phyloP scores from a whole-genome alignment of 1,139 yeast species.

The Geotrichum europaeum region DNA sequence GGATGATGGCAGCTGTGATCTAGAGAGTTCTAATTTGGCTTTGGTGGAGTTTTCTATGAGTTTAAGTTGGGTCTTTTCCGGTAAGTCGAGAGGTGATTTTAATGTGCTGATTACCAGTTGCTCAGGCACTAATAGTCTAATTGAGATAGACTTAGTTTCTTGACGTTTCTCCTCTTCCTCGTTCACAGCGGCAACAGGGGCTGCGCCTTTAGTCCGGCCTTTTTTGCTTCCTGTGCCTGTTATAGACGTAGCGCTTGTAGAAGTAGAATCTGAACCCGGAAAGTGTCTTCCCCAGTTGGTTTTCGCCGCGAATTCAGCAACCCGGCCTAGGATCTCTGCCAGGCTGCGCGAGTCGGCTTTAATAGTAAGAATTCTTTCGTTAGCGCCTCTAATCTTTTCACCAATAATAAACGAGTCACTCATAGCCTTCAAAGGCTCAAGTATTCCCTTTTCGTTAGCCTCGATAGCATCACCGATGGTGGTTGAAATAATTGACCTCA shows the following conservation, averaged over 20 bases:
- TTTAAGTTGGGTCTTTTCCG: not conserved
- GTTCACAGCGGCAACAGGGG: conserved; percentile 15
- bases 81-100: not conserved
- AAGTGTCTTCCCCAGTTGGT: conserved; percentile 9
- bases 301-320: conserved; percentile 11
- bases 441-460: conserved; percentile 6
- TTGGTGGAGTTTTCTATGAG: conserved; percentile 5
- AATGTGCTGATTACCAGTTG: conserved; percentile 3
- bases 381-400: conserved; percentile 14
- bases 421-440: not conserved
- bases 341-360: not conserved
- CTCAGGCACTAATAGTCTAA: conserved; percentile 11
- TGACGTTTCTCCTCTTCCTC: conserved; percentile 27
- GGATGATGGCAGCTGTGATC: conserved; percentile 15
- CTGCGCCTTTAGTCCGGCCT: conserved; percentile 1
- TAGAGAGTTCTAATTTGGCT: conserved; percentile 12
- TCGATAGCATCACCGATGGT: conserved; percentile 14
- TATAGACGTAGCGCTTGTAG: not conserved
- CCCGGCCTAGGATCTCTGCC: not conserved
- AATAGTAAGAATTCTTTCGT: conserved; percentile 12
- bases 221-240: conserved; percentile 4
- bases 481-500: conserved; percentile 8
- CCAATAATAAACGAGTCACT: conserved; percentile 3
- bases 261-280: not conserved
- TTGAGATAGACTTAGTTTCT: conserved; percentile 20